Evolutionary conservation across 2,329 filamentous ascomycete genomes (phyloP).

Genomic region (Epichloe amarillans): DNA sequence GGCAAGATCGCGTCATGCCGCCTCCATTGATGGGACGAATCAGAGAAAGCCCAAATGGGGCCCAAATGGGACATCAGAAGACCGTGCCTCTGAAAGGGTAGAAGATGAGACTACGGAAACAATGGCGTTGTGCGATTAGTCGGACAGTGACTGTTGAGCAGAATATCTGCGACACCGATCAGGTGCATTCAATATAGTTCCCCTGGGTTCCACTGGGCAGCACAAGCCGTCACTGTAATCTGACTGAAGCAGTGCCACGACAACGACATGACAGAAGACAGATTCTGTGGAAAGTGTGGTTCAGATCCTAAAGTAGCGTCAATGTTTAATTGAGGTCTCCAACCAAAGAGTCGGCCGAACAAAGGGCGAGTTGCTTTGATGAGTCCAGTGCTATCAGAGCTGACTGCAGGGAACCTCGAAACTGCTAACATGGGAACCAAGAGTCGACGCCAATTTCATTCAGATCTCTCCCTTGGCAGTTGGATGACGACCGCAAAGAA

Average conservation of each 20-base stretch:
- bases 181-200: not conserved
- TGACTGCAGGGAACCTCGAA: not conserved
- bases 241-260: not conserved
- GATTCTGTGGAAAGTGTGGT: not conserved
- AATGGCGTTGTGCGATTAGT: too few species aligned
- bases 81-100: too few species aligned
- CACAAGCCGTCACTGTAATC: not conserved
- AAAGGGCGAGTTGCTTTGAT: not conserved
- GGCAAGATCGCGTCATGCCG: too few species aligned
- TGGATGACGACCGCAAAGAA: not conserved
- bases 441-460: too few species aligned
- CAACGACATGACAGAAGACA: not conserved
- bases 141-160: too few species aligned
- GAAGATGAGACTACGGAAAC: too few species aligned
- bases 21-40: too few species aligned
- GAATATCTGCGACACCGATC: not conserved
- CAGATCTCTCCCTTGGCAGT: not conserved
- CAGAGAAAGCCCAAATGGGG: too few species aligned
- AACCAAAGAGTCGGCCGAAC: not conserved
- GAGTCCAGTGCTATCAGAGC: not conserved
- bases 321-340: constrained; percentile 4
- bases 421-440: not conserved
- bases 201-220: not conserved
- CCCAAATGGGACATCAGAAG: too few species aligned
- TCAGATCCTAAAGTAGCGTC: not conserved